These are phyloP conservation scores for Penicillium decumbens DNA, from an alignment of 2,329 filamentous ascomycete genomes.

Conservation along the genomic window DNA sequence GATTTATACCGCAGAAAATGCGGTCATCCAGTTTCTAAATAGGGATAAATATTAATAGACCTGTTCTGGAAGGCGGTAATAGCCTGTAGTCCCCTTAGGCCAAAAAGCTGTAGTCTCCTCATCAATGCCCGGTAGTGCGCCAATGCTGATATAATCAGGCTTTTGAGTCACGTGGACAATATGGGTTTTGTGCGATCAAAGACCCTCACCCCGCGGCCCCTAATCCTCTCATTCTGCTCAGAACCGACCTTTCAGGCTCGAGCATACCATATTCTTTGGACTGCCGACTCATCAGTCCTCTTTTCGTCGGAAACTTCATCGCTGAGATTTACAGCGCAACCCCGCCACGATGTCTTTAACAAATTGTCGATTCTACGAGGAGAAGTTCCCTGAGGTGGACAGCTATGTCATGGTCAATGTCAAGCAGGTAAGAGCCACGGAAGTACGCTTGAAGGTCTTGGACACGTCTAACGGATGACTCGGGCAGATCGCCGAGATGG, in stretches of 20 bases:
- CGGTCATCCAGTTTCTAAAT: too few species aligned
- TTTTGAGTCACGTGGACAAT: conserved; percentile 22
- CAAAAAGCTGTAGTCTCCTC: too few species aligned
- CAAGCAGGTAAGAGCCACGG: conserved; percentile 65
- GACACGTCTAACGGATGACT: conserved; percentile 5
- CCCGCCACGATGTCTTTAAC: conserved; percentile 82
- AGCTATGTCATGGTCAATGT: conserved; percentile 99
- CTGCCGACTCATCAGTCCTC: conserved; percentile 10
- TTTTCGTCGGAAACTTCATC: conserved; percentile 6
- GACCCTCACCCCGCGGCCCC: conserved; percentile 12
- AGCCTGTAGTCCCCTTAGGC: too few species aligned
- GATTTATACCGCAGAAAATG: too few species aligned
- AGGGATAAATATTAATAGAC: too few species aligned
- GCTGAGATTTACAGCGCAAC: conserved; percentile 30
- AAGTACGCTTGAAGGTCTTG: neutral
- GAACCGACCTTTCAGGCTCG: conserved; percentile 8
- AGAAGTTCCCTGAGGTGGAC: conserved; percentile 97
- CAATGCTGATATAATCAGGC: too few species aligned
- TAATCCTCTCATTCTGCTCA: conserved; percentile 11
- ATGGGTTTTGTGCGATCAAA: conserved; percentile 37
- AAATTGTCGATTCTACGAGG: conserved; percentile 96
- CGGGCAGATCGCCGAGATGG: conserved; percentile 92
- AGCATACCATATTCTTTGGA: conserved; percentile 9
- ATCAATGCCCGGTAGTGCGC: too few species aligned
- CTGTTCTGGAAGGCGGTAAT: too few species aligned